A percentile compares a stretch with the other conserved stretches of the same genome.
phyloP scores from a whole-genome alignment of 2,329 filamentous ascomycete genomes.

The Penicillium decumbens region DNA sequence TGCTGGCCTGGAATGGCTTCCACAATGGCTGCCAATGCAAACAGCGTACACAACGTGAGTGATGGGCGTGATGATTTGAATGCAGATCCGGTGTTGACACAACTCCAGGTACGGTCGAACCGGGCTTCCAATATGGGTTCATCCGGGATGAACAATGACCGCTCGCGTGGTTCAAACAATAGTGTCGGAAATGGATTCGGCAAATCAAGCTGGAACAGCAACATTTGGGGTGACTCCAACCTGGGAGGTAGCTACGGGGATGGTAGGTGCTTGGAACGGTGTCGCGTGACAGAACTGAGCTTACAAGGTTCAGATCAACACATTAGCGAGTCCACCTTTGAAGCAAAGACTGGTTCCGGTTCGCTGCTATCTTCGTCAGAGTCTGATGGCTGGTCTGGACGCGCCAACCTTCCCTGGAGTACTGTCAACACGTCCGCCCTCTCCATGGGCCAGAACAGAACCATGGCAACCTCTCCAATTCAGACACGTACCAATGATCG shows the following conservation, averaged over 20 bases:
- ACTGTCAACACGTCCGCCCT: constrained; percentile 46
- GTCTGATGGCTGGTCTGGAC: constrained; percentile 57
- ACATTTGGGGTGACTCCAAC: constrained; percentile 51
- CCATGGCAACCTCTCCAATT: constrained; percentile 56
- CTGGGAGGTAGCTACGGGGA: constrained; percentile 46
- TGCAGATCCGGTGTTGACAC: constrained; percentile 11
- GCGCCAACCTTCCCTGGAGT: constrained; percentile 57
- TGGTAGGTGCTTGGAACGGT: constrained; percentile 29
- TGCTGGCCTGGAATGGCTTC: constrained; percentile 30
- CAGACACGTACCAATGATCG: constrained; percentile 50
- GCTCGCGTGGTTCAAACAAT: constrained; percentile 32
- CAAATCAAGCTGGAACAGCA: constrained; percentile 44
- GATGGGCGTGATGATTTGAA: not conserved
- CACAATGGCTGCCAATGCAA: constrained; percentile 36
- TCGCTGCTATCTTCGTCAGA: constrained; percentile 66
- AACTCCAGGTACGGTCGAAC: constrained; percentile 29
- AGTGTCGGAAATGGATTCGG: constrained; percentile 44
- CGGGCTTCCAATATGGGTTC: constrained; percentile 40
- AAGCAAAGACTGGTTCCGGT: constrained; percentile 62
- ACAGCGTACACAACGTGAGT: constrained; percentile 39
- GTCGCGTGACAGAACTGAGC: not conserved
- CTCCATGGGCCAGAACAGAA: constrained; percentile 43
- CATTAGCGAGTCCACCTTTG: constrained; percentile 34
- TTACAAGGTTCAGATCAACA: constrained; percentile 25
- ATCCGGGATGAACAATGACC: constrained; percentile 34